These are phyloP conservation scores for Trichophyton mentagrophytes DNA, from an alignment of 2,329 filamentous ascomycete species.

Conservation along the genomic window DNA sequence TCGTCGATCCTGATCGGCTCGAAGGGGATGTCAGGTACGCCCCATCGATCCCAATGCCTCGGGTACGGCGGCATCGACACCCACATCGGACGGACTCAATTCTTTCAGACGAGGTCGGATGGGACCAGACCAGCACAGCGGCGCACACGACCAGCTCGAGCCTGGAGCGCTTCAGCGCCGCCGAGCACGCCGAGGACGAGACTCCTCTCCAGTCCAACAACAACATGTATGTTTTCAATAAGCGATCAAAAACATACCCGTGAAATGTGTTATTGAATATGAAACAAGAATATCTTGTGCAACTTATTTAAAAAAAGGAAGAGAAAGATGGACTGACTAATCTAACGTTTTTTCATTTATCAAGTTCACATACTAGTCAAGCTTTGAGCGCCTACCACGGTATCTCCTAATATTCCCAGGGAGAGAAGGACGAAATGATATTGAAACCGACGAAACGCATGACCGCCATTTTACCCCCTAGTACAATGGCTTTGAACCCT, in stretches of 20 bases:
- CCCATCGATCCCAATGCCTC: background rate
- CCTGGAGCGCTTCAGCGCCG: background rate
- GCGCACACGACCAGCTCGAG: background rate
- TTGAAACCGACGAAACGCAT: background rate
- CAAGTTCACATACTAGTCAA: no score
- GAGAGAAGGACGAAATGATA: no score
- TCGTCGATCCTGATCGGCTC: background rate
- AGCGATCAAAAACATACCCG: background rate
- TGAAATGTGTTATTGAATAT: background rate
- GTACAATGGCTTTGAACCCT: slow-evolving; percentile 3
- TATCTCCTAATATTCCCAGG: no score
- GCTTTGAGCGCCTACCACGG: no score
- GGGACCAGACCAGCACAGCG: background rate
- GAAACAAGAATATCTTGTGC: background rate
- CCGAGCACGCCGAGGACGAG: background rate
- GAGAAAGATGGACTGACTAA: no score
- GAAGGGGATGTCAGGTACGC: background rate
- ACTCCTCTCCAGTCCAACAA: background rate
- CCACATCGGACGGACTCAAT: background rate
- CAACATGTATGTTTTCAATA: background rate
- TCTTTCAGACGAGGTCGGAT: background rate
- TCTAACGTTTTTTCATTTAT: no score
- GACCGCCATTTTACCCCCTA: background rate
- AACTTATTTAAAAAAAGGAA: background rate
- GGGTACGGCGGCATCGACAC: background rate